These are phyloP conservation scores for Podaxis sp. DNA, from an alignment of 768 basidiomycete species.

Conservation along the genomic window DNA sequence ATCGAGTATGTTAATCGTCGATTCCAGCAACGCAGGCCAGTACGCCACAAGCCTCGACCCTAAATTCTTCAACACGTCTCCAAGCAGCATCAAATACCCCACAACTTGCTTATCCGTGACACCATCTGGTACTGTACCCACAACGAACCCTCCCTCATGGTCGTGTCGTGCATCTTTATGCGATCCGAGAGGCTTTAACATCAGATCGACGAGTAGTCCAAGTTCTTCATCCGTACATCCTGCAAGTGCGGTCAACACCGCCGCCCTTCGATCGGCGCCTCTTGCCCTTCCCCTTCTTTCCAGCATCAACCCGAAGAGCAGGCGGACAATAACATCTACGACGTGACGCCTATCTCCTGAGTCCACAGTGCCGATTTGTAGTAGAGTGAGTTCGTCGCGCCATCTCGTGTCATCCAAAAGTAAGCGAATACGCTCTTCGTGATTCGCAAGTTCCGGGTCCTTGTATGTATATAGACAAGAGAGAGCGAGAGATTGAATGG, in stretches of 20 bases:
- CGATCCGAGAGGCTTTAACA: constrained; percentile 68
- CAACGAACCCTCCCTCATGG: background rate
- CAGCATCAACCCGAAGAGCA: constrained; percentile 87
- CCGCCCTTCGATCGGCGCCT: constrained; percentile 66
- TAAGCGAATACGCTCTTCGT: constrained; percentile 61
- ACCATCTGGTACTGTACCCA: constrained; percentile 10
- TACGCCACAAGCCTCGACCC: constrained; percentile 63
- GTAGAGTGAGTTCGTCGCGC: constrained; percentile 78
- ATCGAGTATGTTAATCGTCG: constrained; percentile 60
- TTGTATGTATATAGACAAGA: constrained; percentile 84
- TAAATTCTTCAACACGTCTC: constrained; percentile 78
- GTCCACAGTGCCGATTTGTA: constrained; percentile 57
- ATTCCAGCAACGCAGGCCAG: constrained; percentile 75
- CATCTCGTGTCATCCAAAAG: constrained; percentile 85
- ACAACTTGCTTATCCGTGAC: constrained; percentile 63
- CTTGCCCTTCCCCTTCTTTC: constrained; percentile 68
- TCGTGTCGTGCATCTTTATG: constrained; percentile 23
- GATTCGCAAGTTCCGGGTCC: constrained; percentile 44
- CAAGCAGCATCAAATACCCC: constrained; percentile 82
- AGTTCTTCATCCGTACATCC: constrained; percentile 75
- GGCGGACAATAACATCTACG: constrained; percentile 64
- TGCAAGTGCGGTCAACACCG: constrained; percentile 67
- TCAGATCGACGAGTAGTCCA: constrained; percentile 74
- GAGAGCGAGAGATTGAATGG: constrained; percentile 71
- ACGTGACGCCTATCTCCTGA: constrained; percentile 57